Conservation (phyloP, 306 rosid species). For the Begonia fuchsioides region DNA sequence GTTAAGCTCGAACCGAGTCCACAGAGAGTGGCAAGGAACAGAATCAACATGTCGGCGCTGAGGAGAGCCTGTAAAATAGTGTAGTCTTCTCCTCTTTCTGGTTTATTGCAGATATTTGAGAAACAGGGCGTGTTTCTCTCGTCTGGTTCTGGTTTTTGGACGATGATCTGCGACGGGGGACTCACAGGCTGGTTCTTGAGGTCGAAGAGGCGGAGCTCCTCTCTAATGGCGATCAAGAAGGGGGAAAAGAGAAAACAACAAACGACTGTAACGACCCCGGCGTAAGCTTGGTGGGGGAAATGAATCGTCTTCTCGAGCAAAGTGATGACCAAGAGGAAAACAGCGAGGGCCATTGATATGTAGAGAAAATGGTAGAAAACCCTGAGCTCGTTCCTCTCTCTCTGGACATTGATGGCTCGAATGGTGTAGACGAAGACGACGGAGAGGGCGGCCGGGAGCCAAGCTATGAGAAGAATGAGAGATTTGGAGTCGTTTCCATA, state of each 20-base stretch:
- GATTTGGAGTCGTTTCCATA: conserved; percentile 31
- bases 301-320: conserved; percentile 26
- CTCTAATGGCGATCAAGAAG: conserved; percentile 24
- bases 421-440: conserved; percentile 26
- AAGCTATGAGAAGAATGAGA: conserved; percentile 41
- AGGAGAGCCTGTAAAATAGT: conserved; percentile 52
- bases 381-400: conserved; percentile 25
- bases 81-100: conserved; percentile 59
- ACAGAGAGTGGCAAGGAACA: conserved; percentile 24
- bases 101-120: conserved; percentile 27
- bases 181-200: conserved; percentile 1
- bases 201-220: conserved; percentile 27
- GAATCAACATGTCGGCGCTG: conserved; percentile 50
- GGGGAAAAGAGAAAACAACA: conserved; percentile 31
- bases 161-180: not conserved
- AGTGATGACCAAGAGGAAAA: conserved; percentile 42
- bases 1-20: conserved; percentile 53
- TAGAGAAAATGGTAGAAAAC: conserved; percentile 41
- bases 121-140: not conserved
- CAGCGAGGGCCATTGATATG: conserved; percentile 47
- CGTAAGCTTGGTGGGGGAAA: conserved; percentile 20
- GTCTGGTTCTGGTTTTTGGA: not conserved
- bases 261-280: conserved; percentile 21
- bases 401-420: conserved; percentile 15
- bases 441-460: conserved; percentile 49